Conservation (phyloP, 306 rosid genomes). For the cucumber (Cucumis sativus) region DNA sequence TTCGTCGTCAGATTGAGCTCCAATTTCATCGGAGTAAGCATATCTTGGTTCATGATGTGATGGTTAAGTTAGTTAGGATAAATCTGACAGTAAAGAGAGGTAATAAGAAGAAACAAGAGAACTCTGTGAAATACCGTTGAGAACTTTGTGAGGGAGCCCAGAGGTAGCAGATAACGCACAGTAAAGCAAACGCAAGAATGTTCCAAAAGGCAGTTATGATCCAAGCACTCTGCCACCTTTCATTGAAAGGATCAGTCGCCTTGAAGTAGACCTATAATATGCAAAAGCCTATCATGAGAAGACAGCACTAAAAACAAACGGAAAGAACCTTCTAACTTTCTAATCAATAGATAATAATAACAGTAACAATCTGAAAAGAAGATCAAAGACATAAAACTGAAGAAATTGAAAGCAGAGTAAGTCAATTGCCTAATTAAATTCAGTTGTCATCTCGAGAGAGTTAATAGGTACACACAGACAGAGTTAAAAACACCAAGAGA, state of each 20-base stretch:
- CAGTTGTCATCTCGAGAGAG: background rate
- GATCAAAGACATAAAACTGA: background rate
- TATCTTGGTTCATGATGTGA: conserved; percentile 31
- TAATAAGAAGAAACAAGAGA: too few species aligned
- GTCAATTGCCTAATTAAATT: background rate
- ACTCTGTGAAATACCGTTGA: conserved; percentile 40
- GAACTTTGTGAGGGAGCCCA: conserved; percentile 99
- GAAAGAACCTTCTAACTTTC: background rate
- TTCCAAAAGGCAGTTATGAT: conserved; percentile 95
- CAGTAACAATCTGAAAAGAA: background rate
- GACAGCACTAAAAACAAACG: background rate
- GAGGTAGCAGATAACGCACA: conserved; percentile 76
- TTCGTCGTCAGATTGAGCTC: conserved; percentile 77
- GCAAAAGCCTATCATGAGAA: conserved; percentile 7
- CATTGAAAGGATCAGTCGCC: conserved; percentile 96
- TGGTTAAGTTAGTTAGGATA: background rate
- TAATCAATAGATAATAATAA: background rate
- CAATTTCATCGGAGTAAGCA: conserved; percentile 83
- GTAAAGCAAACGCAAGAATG: conserved; percentile 65
- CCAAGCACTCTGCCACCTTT: conserved; percentile 98
- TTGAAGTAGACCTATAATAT: conserved; percentile 72
- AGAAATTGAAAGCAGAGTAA: background rate
- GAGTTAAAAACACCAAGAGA: background rate
- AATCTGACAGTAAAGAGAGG: background rate
- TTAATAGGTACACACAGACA: background rate